These are phyloP conservation scores for Zygosaccharomyces sapae DNA, from an alignment of 1,139 yeast species.

Conservation along the genomic window DNA sequence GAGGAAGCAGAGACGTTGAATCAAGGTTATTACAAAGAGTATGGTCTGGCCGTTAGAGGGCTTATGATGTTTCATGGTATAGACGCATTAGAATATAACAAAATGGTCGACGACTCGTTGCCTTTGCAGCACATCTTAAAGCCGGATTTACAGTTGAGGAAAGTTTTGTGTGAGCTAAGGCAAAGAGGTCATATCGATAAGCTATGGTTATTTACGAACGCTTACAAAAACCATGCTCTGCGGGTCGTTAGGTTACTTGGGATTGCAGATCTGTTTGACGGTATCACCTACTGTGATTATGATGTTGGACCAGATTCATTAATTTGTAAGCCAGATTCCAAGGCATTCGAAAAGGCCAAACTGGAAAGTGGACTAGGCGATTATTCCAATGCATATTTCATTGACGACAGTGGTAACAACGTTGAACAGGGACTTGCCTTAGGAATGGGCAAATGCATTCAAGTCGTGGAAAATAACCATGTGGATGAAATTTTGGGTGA, in stretches of 20 bases:
- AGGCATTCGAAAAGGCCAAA: slow-evolving; percentile 55
- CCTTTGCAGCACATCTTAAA: slow-evolving; percentile 72
- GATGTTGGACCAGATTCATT: slow-evolving; percentile 48
- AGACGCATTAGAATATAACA: slow-evolving; percentile 84
- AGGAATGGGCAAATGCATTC: slow-evolving; percentile 44
- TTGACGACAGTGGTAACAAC: slow-evolving; percentile 78
- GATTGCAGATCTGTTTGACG: slow-evolving; percentile 86
- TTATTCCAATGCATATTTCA: slow-evolving; percentile 53
- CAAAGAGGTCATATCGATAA: slow-evolving; percentile 47
- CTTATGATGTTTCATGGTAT: slow-evolving; percentile 75
- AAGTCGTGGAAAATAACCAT: slow-evolving; percentile 39
- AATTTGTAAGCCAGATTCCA: slow-evolving; percentile 80
- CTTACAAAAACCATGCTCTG: slow-evolving; percentile 83
- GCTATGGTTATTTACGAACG: slow-evolving; percentile 90
- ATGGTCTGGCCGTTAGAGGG: slow-evolving; percentile 93
- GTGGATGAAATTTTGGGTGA: slow-evolving; percentile 38
- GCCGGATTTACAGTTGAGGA: slow-evolving; percentile 54
- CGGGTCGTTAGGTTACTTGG: slow-evolving; percentile 76
- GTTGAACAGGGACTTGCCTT: slow-evolving; percentile 43
- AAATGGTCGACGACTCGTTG: slow-evolving; percentile 83
- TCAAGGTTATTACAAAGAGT: slow-evolving; percentile 70
- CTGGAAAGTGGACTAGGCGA: slow-evolving; percentile 54
- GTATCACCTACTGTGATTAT: slow-evolving; percentile 89
- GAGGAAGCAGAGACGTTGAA: slow-evolving; percentile 76
- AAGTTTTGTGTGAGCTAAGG: slow-evolving; percentile 47